phyloP scores from a whole-genome alignment of 2,329 filamentous ascomycete species.

The Xylariales sp. region DNA sequence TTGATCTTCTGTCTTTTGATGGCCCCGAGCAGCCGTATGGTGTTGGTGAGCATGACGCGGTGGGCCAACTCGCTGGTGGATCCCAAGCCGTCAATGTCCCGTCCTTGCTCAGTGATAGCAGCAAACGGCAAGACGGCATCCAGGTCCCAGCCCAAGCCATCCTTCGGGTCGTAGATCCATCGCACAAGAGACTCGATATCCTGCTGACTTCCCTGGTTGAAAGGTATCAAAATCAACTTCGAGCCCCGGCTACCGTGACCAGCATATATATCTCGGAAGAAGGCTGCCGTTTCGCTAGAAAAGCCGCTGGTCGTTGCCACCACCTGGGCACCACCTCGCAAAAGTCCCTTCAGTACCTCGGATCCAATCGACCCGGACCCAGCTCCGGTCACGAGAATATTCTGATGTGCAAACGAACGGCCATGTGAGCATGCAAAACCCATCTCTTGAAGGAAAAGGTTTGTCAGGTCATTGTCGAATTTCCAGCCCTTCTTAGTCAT shows the following conservation, averaged over 20 bases:
- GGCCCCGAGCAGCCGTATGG: constrained; percentile 81
- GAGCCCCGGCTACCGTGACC: constrained; percentile 25
- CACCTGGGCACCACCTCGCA: constrained; percentile 30
- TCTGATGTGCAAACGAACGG: constrained; percentile 18
- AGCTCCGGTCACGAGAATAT: constrained; percentile 30
- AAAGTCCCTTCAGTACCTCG: constrained; percentile 24
- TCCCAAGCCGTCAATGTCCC: constrained; percentile 56
- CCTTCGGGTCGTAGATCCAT: constrained; percentile 29
- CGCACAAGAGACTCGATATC: constrained; percentile 30
- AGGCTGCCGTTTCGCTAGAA: constrained; percentile 18
- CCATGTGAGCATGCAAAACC: too few relatives aligned
- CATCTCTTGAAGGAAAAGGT: too few relatives aligned
- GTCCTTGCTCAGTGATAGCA: constrained; percentile 30
- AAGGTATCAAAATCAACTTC: constrained; percentile 29
- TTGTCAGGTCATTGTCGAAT: too few relatives aligned
- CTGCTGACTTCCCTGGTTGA: constrained; percentile 33
- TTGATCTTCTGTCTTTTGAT: constrained; percentile 94
- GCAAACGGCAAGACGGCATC: constrained; percentile 38
- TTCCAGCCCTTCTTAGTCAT: too few relatives aligned
- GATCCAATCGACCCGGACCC: constrained; percentile 29
- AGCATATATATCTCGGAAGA: constrained; percentile 29
- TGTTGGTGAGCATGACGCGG: constrained; percentile 97
- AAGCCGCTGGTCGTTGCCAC: constrained; percentile 32
- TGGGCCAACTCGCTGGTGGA: constrained; percentile 97
- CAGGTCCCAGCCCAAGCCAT: constrained; percentile 24